Conservation (phyloP, 768 basidiomycete genomes). For the Saitozyma podzolica region DNA sequence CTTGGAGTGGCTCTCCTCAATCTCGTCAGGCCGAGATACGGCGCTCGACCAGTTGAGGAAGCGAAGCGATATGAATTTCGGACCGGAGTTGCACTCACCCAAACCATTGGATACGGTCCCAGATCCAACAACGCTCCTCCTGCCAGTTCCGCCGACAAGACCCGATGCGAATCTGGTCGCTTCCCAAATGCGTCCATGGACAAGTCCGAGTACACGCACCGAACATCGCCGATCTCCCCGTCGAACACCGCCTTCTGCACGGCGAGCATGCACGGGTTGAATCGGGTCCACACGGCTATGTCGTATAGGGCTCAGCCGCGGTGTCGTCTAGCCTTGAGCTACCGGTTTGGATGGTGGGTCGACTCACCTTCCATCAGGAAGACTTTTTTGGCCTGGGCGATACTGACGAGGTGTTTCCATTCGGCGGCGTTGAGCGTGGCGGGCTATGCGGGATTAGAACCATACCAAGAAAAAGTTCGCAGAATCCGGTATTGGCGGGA, state of each 20-base stretch:
- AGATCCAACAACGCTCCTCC: slow-evolving; percentile 52
- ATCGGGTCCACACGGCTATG: slow-evolving; percentile 50
- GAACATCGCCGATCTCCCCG: slow-evolving; percentile 45
- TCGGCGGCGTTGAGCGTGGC: slow-evolving; percentile 49
- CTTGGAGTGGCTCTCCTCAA: background rate
- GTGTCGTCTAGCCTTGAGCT: too few species aligned
- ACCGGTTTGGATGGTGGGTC: too few species aligned
- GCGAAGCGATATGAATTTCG: too few species aligned
- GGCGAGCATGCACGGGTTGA: slow-evolving; percentile 46
- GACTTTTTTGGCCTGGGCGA: slow-evolving; percentile 47
- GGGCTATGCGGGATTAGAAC: slow-evolving; percentile 27
- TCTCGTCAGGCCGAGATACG: background rate
- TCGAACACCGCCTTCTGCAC: slow-evolving; percentile 45
- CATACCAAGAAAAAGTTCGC: too few species aligned
- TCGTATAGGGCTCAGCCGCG: background rate
- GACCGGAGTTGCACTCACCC: slow-evolving; percentile 12
- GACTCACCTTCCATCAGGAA: slow-evolving; percentile 53
- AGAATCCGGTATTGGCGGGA: background rate
- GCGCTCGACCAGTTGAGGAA: background rate
- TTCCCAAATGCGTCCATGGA: slow-evolving; percentile 39
- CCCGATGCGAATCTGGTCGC: slow-evolving; percentile 35
- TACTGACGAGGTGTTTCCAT: slow-evolving; percentile 35
- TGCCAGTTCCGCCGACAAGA: slow-evolving; percentile 45
- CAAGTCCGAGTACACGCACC: slow-evolving; percentile 41
- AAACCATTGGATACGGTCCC: slow-evolving; percentile 41